These are phyloP conservation scores for Lactifluus hygrophoroides DNA, from an alignment of 768 basidiomycete species.

Conservation along the genomic window DNA sequence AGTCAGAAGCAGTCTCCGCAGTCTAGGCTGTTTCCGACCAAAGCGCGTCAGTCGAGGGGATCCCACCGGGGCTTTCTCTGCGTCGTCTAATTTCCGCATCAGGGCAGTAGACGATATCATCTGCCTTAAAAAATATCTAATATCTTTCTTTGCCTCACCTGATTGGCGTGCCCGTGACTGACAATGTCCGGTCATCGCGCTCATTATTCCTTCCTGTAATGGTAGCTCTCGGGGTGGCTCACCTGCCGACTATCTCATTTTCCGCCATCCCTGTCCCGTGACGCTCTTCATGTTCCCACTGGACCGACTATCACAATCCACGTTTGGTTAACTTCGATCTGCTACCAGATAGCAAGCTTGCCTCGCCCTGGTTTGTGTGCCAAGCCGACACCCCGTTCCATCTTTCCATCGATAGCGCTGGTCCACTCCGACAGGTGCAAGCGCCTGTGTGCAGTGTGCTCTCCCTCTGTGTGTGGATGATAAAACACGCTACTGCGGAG, in stretches of 20 bases:
- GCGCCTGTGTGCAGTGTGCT: background rate
- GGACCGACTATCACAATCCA: background rate
- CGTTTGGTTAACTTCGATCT: slow-evolving; percentile 5
- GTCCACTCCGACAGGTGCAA: background rate
- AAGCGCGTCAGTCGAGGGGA: background rate
- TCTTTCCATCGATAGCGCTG: slow-evolving; percentile 8
- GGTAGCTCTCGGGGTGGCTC: background rate
- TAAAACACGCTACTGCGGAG: slow-evolving; percentile 6
- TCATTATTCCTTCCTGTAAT: background rate
- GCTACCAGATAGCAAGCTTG: background rate
- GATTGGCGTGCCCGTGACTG: slow-evolving; percentile 12
- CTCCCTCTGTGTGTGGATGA: background rate
- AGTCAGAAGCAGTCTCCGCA: background rate
- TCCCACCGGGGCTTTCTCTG: background rate
- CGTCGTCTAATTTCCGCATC: background rate
- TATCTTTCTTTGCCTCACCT: slow-evolving; percentile 8
- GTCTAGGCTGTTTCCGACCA: slow-evolving; percentile 9
- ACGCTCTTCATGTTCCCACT: background rate
- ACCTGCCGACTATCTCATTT: slow-evolving; percentile 8
- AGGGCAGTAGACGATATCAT: background rate
- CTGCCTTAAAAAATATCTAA: background rate
- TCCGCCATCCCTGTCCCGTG: background rate
- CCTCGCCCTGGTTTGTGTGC: background rate
- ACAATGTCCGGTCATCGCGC: slow-evolving; percentile 3
- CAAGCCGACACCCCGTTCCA: slow-evolving; percentile 11